A percentile compares a stretch with the other conserved stretches of the same genome.
Evolutionary conservation across 2,329 filamentous ascomycete genomes (phyloP).

Genomic region (Plectosphaerella cucumerina): DNA sequence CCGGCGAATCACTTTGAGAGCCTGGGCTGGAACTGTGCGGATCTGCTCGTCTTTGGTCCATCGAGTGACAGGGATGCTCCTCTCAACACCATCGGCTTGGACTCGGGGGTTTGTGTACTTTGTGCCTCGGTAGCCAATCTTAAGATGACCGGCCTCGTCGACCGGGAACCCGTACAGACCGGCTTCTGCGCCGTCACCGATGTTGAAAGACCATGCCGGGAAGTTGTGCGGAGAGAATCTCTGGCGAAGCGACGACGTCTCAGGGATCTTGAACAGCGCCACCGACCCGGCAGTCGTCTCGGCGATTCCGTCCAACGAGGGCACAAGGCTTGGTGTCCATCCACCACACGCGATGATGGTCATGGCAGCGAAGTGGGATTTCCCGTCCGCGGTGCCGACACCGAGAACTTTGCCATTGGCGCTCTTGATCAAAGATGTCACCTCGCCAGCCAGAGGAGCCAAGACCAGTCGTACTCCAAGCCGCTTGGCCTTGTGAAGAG

Average conservation of each 20-base stretch:
- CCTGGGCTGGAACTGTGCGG: slow-evolving; percentile 13
- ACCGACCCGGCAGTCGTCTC: slow-evolving; percentile 17
- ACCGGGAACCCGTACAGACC: slow-evolving; percentile 22
- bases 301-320: slow-evolving; percentile 13
- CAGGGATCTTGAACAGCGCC: slow-evolving; percentile 12
- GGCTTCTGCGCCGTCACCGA: slow-evolving; percentile 13
- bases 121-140: slow-evolving; percentile 23
- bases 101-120: slow-evolving; percentile 33
- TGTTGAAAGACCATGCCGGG: slow-evolving; percentile 13
- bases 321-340: slow-evolving; percentile 14
- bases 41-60: slow-evolving; percentile 10
- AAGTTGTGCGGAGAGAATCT: slow-evolving; percentile 12
- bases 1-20: slow-evolving; percentile 17
- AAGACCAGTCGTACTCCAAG: slow-evolving; percentile 39
- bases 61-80: slow-evolving; percentile 35
- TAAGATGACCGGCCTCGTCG: slow-evolving; percentile 17
- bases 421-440: slow-evolving; percentile 20
- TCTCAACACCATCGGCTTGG: slow-evolving; percentile 26
- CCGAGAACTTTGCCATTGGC: slow-evolving; percentile 24
- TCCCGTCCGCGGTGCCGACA: slow-evolving; percentile 31
- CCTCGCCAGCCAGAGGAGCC: slow-evolving; percentile 21
- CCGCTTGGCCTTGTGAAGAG: slow-evolving; percentile 33
- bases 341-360: slow-evolving; percentile 34
- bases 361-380: slow-evolving; percentile 23
- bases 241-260: slow-evolving; percentile 6